phyloP scores from a whole-genome alignment of 208 protist genomes.

The Crithidia fasciculata region DNA sequence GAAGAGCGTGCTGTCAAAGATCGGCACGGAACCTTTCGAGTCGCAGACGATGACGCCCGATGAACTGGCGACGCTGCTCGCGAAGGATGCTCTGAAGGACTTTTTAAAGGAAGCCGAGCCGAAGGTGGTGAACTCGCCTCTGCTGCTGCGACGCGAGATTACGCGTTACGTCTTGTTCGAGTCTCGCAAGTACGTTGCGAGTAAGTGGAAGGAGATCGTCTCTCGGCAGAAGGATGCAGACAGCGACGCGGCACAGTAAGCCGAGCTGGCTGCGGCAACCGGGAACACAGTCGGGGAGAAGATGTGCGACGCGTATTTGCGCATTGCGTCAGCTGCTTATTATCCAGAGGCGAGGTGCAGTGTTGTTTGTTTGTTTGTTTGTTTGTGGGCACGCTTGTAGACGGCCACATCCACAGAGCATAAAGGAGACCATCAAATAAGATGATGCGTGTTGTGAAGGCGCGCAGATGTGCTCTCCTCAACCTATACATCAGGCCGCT shows the following conservation, averaged over 20 bases:
- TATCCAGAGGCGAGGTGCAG: too few relatives aligned
- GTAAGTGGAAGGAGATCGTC: constrained; percentile 63
- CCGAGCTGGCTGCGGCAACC: neutral
- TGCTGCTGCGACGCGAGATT: constrained; percentile 72
- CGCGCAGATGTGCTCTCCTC: too few relatives aligned
- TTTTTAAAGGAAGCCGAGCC: constrained; percentile 81
- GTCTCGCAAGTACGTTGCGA: constrained; percentile 58
- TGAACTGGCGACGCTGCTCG: constrained; percentile 71
- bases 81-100: constrained; percentile 83
- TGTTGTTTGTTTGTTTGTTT: too few relatives aligned
- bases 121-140: constrained; percentile 58
- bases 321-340: too few relatives aligned
- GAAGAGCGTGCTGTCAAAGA: constrained; percentile 82
- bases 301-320: too few relatives aligned
- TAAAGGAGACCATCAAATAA: too few relatives aligned
- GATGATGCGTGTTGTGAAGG: too few relatives aligned
- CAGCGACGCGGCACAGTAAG: constrained; percentile 6
- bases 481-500: too few relatives aligned
- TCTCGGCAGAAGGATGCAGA: too few relatives aligned
- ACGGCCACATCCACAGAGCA: too few relatives aligned
- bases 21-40: constrained; percentile 82
- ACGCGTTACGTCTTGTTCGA: constrained; percentile 69
- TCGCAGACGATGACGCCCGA: constrained; percentile 60
- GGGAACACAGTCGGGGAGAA: too few relatives aligned
- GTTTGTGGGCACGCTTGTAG: too few relatives aligned